These are phyloP conservation scores for Chlorella sp. DNA, from an alignment of 139 green algal species.

Conservation along the genomic window DNA sequence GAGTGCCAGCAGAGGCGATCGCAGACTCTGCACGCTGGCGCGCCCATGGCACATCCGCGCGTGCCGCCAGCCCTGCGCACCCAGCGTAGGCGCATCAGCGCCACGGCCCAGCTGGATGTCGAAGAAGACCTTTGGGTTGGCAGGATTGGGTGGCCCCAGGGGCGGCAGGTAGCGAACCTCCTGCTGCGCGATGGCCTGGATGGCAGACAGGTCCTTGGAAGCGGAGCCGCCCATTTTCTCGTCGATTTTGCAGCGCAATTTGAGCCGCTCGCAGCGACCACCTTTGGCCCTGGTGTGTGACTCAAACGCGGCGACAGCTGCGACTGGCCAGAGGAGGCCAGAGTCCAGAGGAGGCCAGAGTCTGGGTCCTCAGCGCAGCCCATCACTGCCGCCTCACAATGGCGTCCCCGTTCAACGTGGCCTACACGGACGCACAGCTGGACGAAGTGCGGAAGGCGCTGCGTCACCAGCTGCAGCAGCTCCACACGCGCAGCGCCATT, in stretches of 20 bases:
- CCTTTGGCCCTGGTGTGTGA: too few relatives aligned
- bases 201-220: slow-evolving; percentile 23
- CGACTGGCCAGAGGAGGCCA: too few relatives aligned
- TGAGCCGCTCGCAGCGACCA: too few relatives aligned
- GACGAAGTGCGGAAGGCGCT: slow-evolving; percentile 11
- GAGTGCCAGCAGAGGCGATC: too few relatives aligned
- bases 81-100: slow-evolving; percentile 58
- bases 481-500: not conserved
- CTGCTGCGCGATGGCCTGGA: slow-evolving; percentile 35
- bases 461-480: slow-evolving; percentile 13
- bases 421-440: not conserved
- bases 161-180: slow-evolving; percentile 32
- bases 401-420: not conserved
- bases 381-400: not conserved
- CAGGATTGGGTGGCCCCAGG: slow-evolving; percentile 58
- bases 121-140: slow-evolving; percentile 82
- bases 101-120: slow-evolving; percentile 83
- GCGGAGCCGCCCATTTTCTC: slow-evolving; percentile 32
- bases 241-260: too few relatives aligned
- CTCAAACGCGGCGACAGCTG: too few relatives aligned
- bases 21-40: too few relatives aligned
- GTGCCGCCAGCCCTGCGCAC: too few relatives aligned
- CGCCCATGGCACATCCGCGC: too few relatives aligned
- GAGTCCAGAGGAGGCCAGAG: too few relatives aligned
- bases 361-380: too few relatives aligned